These are phyloP conservation scores for Alternaria longipes DNA, from an alignment of 2,329 filamentous ascomycete genomes.

Conservation along the genomic window DNA sequence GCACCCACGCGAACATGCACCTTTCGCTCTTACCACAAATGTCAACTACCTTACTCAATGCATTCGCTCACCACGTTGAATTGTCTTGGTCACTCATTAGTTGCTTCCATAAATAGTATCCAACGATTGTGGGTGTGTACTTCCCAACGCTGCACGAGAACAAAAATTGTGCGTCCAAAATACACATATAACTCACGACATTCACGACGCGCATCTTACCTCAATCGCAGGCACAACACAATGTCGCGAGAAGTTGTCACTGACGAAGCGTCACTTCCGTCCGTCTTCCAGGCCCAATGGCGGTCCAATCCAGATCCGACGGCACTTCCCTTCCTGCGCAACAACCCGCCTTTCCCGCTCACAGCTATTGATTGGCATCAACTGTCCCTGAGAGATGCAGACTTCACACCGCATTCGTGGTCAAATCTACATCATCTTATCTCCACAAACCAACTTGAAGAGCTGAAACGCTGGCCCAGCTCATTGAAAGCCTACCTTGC, in stretches of 20 bases:
- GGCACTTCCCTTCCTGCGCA: slow-evolving; percentile 46
- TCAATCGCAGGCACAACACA: slow-evolving; percentile 2
- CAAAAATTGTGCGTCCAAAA: not conserved
- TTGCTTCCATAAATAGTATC: not conserved
- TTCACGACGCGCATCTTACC: not conserved
- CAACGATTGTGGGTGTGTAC: not conserved
- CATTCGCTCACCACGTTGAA: not conserved
- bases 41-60: not conserved
- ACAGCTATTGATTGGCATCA: slow-evolving; percentile 48
- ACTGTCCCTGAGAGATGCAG: slow-evolving; percentile 41
- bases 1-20: not conserved
- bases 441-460: slow-evolving; percentile 62
- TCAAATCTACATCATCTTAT: slow-evolving; percentile 43
- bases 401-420: slow-evolving; percentile 50
- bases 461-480: slow-evolving; percentile 67
- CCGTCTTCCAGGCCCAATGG: slow-evolving; percentile 43
- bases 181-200: not conserved
- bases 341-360: slow-evolving; percentile 48
- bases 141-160: not conserved
- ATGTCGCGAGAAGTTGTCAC: slow-evolving; percentile 23
- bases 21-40: not conserved
- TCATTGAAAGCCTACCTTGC: slow-evolving; percentile 67
- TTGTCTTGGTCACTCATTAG: not conserved
- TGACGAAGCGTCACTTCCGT: slow-evolving; percentile 40
- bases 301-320: slow-evolving; percentile 42